These are phyloP conservation scores for Cercospora beticola DNA, from an alignment of 2,329 filamentous ascomycete species.

Conservation along the genomic window DNA sequence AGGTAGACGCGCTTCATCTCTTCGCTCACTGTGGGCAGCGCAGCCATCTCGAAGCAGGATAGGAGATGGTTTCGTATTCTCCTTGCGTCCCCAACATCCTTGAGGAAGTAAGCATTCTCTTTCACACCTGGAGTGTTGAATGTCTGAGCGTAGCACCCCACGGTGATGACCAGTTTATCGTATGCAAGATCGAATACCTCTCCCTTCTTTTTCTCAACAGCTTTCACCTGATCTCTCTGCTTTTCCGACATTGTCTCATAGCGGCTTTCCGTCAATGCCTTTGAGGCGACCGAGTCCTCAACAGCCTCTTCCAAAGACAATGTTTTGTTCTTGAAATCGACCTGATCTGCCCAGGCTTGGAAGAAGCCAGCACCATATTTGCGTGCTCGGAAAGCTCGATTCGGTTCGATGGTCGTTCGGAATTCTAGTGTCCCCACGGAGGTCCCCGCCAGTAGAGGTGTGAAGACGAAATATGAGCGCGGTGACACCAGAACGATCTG, in stretches of 20 bases:
- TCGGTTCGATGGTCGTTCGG: conserved; percentile 76
- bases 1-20: conserved; percentile 61
- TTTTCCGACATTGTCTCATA: conserved; percentile 14
- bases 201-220: conserved; percentile 49
- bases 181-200: conserved; percentile 70
- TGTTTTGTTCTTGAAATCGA: conserved; percentile 74
- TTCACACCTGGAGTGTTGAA: conserved; percentile 81
- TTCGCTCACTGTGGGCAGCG: conserved; percentile 60
- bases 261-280: conserved; percentile 47
- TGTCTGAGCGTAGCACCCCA: conserved; percentile 82
- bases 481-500: conserved; percentile 78
- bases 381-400: conserved; percentile 65
- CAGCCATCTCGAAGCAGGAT: conserved; percentile 70
- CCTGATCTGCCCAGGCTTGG: conserved; percentile 78
- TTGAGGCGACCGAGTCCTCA: conserved; percentile 55
- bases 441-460: conserved; percentile 76
- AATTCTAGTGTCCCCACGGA: conserved; percentile 88
- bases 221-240: conserved; percentile 52
- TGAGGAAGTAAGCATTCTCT: conserved; percentile 80
- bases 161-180: conserved; percentile 79
- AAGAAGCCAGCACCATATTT: conserved; percentile 66
- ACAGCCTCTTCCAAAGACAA: conserved; percentile 71
- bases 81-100: conserved; percentile 77
- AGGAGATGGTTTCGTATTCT: conserved; percentile 63
- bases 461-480: conserved; percentile 89